Evolutionary conservation across 148 eudicot species (phyloP), one percentile per base, ranked within the genome.

Genomic region (Amaranthus cruentus): DNA sequence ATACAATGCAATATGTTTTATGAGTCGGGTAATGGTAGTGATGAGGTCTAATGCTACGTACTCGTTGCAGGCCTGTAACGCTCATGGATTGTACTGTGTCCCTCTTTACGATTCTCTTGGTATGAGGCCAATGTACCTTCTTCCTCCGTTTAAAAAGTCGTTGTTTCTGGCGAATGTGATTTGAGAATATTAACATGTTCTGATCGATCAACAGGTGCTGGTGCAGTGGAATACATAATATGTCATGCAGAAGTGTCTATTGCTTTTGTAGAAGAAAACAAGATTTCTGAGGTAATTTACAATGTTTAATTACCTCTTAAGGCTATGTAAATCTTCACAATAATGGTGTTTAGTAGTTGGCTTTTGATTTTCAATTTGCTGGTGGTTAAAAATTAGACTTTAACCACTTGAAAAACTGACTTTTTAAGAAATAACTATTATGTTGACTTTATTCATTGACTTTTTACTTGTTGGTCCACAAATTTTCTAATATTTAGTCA

Each of bases 71-170:
- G 99, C 99, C 6, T 96, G 97, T 86, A 96, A 96, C 86, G 99
- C 96, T 77, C 87, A 85, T 70, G 97, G 97, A 70, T 80, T 96
- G 76, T 77, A 85, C 47, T 96, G 99, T 76, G 96, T 96, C 68
- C 97, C 99, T 73, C 81, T 96, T 75, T 96, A 96, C 66, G 99
- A 96, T 83, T 85, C 97, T 66, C 83, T 96, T 66, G 99, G 98
- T 91, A 88, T 14, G 86, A 64, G 18, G 47, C 46, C 11, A 6
- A 28, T 28, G 5, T 42, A 55, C 47, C 46, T n/a, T 10, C 52
- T 4, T 28, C 11, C 7, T 0, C 21, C n/a, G 60, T 28, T 52
- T 57, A 28, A 28, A 18, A 59, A 3, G 14, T 21, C 48, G 55
- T 0, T 62, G 59, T 53, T 28, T 11, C 46, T 59, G 38, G 56